Evolutionary conservation across 495 filamentous ascomycete species (phyloP).

Genomic region (Hypoxylon trugodes): DNA sequence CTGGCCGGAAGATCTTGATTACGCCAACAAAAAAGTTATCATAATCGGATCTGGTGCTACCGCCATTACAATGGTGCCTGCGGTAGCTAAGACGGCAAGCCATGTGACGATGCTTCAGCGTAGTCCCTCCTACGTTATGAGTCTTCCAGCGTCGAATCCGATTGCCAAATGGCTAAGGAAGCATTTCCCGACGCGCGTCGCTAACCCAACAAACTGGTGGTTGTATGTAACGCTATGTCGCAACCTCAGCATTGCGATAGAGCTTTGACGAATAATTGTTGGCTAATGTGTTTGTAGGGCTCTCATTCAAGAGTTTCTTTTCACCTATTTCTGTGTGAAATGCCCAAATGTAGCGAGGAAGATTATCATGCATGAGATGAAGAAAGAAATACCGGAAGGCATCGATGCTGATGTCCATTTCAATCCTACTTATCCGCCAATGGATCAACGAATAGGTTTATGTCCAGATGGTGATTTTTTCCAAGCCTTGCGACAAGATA

Average conservation of each 20-base stretch:
- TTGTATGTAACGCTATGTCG: slow-evolving; percentile 32
- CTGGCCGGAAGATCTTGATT: slow-evolving; percentile 63
- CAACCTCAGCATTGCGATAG: neutral
- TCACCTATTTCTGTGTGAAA: slow-evolving; percentile 34
- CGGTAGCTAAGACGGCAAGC: slow-evolving; percentile 56
- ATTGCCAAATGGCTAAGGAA: slow-evolving; percentile 14
- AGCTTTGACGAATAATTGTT: neutral
- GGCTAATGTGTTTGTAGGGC: slow-evolving; percentile 1
- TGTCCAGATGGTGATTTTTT: slow-evolving; percentile 80
- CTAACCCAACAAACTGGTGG: slow-evolving; percentile 47
- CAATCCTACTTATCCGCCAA: slow-evolving; percentile 73
- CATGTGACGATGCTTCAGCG: slow-evolving; percentile 67
- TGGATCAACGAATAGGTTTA: slow-evolving; percentile 76
- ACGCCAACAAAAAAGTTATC: slow-evolving; percentile 59
- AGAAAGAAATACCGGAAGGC: slow-evolving; percentile 61
- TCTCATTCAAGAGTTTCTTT: slow-evolving; percentile 40
- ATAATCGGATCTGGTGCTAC: slow-evolving; percentile 68
- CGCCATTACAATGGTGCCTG: slow-evolving; percentile 63
- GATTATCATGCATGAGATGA: slow-evolving; percentile 55
- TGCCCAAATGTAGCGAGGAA: slow-evolving; percentile 64
- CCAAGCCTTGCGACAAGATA: slow-evolving; percentile 62
- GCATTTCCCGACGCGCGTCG: slow-evolving; percentile 15
- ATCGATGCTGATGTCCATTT: slow-evolving; percentile 73
- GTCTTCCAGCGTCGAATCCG: slow-evolving; percentile 48
- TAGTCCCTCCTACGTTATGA: slow-evolving; percentile 65